Percentiles rank a stretch among this genome's conserved stretches.
Evolutionary conservation across 2,329 filamentous ascomycete genomes (phyloP).

Genomic region (Exophiala calicioides): DNA sequence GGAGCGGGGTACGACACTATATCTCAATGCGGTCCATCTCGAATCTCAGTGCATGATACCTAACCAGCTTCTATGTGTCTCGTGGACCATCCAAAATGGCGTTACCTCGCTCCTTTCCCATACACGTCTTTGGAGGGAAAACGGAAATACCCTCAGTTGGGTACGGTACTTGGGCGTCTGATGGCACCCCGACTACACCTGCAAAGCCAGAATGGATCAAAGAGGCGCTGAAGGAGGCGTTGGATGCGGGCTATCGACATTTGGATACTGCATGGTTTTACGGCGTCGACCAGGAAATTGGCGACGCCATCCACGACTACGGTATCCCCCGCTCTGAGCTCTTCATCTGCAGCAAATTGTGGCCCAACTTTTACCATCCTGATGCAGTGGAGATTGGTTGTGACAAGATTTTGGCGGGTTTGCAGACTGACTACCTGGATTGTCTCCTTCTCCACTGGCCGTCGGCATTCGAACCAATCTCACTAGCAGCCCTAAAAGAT

Average conservation of each 20-base stretch:
- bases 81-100: too few species aligned
- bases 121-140: slow-evolving; percentile 43
- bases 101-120: too few species aligned
- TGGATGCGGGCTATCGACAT: slow-evolving; percentile 55
- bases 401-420: slow-evolving; percentile 61
- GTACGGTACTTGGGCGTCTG: slow-evolving; percentile 30
- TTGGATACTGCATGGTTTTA: slow-evolving; percentile 60
- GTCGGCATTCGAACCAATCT: slow-evolving; percentile 36
- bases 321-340: slow-evolving; percentile 52
- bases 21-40: too few species aligned
- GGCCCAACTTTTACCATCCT: slow-evolving; percentile 54
- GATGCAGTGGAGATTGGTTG: slow-evolving; percentile 54
- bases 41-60: too few species aligned
- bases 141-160: slow-evolving; percentile 37
- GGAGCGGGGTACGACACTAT: too few species aligned
- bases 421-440: slow-evolving; percentile 71
- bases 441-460: slow-evolving; percentile 63
- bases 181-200: neutral
- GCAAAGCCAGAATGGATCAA: slow-evolving; percentile 20
- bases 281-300: slow-evolving; percentile 53
- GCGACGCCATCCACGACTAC: slow-evolving; percentile 55
- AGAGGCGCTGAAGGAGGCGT: slow-evolving; percentile 49
- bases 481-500: slow-evolving; percentile 13
- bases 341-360: slow-evolving; percentile 56
- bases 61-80: too few species aligned